Evolutionary conservation across 208 protist genomes (phyloP).

Genomic region (Trypanosoma theileri): DNA sequence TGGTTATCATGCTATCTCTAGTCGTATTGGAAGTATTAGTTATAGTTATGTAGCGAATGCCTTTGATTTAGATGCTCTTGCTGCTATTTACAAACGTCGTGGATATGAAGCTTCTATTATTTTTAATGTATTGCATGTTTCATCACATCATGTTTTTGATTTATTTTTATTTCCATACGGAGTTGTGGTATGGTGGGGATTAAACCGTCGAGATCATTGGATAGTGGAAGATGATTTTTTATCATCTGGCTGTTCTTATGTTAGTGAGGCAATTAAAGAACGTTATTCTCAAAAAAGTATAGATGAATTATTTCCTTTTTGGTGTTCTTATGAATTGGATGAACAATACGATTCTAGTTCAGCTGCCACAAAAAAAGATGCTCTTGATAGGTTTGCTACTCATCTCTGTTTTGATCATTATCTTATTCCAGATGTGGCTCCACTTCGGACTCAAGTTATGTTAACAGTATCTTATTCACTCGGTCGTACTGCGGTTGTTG

Average conservation of each 20-base stretch:
- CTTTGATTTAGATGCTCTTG: conserved; percentile 47
- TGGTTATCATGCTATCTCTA: conserved; percentile 39
- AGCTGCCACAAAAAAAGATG: conserved; percentile 24
- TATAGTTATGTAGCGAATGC: conserved; percentile 52
- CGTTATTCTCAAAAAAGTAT: conserved; percentile 49
- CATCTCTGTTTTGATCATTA: conserved; percentile 78
- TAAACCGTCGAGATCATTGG: conserved; percentile 66
- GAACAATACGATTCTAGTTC: conserved; percentile 28
- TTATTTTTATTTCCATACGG: conserved; percentile 66
- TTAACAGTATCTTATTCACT: conserved; percentile 66
- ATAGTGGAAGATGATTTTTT: conserved; percentile 75
- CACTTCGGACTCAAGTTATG: conserved; percentile 60
- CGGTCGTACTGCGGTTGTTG: conserved; percentile 47
- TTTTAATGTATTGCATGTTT: conserved; percentile 62
- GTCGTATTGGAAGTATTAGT: conserved; percentile 63
- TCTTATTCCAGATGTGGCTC: conserved; percentile 43
- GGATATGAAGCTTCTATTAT: conserved; percentile 50
- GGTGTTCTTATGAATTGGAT: conserved; percentile 69
- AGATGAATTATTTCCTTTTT: conserved; percentile 65
- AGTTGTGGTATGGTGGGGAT: conserved; percentile 76
- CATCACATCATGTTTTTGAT: conserved; percentile 46
- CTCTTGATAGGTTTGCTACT: conserved; percentile 51
- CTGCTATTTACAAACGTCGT: conserved; percentile 48
- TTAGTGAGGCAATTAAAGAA: conserved; percentile 40
- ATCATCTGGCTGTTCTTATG: conserved; percentile 29